Conservation (phyloP, 495 filamentous ascomycete species). For the Tuber borchii region DNA sequence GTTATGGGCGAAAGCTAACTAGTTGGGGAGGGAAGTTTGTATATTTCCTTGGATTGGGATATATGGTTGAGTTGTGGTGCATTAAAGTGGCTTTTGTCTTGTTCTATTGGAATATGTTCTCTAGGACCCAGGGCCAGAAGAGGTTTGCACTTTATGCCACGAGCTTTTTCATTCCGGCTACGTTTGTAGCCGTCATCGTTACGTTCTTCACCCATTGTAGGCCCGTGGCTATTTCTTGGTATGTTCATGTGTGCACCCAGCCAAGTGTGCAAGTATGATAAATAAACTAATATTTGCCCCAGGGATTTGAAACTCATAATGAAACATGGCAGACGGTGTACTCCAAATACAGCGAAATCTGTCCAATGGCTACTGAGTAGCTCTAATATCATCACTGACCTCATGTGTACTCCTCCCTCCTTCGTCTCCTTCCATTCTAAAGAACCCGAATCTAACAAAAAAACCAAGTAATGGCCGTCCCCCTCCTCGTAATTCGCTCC, state of each 20-base stretch:
- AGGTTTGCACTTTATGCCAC: neutral
- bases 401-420: neutral
- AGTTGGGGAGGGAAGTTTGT: neutral
- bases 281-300: neutral
- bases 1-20: neutral
- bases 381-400: neutral
- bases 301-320: neutral
- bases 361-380: neutral
- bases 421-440: neutral
- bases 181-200: neutral
- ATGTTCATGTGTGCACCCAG: neutral
- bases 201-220: neutral
- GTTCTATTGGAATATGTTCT: conserved; percentile 2
- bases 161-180: neutral
- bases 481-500: conserved; percentile 1
- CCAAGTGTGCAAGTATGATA: neutral
- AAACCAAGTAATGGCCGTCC: neutral
- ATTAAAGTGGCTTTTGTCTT: neutral
- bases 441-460: neutral
- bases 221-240: neutral
- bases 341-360: conserved; percentile 1
- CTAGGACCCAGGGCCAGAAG: neutral
- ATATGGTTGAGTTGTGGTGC: neutral
- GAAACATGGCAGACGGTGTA: neutral
- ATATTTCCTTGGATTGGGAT: neutral